Conservation (phyloP, 306 rosid genomes). For the Acacia melanoxylon region DNA sequence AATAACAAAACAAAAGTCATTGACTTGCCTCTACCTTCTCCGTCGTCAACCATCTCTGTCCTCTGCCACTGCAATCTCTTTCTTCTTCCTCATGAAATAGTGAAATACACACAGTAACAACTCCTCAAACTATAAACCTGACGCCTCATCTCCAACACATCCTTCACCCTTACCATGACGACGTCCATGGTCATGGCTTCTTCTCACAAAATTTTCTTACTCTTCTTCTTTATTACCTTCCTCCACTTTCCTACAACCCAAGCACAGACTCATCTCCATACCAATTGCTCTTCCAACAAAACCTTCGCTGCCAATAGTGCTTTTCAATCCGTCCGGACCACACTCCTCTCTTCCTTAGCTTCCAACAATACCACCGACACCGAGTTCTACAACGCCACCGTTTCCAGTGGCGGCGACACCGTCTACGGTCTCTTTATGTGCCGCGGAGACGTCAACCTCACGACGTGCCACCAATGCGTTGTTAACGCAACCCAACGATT, state of each 20-base stretch:
- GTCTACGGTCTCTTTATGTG: neutral
- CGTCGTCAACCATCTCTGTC: neutral
- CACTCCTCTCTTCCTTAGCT: conserved; percentile 35
- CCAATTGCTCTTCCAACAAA: neutral
- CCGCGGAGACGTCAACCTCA: neutral
- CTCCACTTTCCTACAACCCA: neutral
- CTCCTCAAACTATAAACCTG: neutral
- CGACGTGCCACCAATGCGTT: neutral
- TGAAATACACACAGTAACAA: too few species aligned
- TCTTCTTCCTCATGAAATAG: neutral
- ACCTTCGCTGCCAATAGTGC: conserved; percentile 35
- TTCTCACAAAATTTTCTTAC: too few species aligned
- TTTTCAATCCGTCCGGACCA: conserved; percentile 29
- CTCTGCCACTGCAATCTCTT: neutral
- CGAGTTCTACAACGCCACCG: conserved; percentile 30
- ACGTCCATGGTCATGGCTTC: too few species aligned
- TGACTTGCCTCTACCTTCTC: neutral
- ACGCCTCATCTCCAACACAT: neutral
- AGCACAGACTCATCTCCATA: neutral
- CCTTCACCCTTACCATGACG: neutral
- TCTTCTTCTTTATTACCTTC: neutral
- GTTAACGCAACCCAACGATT: neutral
- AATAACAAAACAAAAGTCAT: neutral
- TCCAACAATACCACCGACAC: conserved; percentile 31
- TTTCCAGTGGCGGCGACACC: conserved; percentile 2